Evolutionary conservation across 257 asterid species (phyloP), one percentile per base, ranked within the genome.

Genomic region (Solanum clarkiae): DNA sequence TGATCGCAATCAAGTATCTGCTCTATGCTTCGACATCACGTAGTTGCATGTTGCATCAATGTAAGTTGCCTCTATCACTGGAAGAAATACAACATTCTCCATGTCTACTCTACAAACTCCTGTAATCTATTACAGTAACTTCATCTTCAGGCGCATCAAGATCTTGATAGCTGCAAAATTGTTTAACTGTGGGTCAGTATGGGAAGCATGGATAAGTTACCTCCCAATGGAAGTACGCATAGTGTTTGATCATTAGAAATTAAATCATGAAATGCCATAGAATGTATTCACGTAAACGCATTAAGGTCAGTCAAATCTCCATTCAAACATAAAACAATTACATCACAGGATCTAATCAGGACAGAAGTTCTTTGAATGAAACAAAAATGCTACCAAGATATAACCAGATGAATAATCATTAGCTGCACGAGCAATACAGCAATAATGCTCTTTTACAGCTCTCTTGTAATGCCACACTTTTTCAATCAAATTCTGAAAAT

Each of bases 121-220:
- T 88, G 91, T 97, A 97, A 86, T 97, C 99, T 83, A 95, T 92
- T 49, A 97, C 99, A 2, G 99, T 95, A 69, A 97, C 98, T 91
- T 97, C 99, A 84, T 97, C 99, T 83, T 97, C 99, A 14, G 99
- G 99, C 57, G 98, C 99, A 92, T 97, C 99, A 88, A 97, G 94
- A 87, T 95, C 99, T 87, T 94, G 95, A 85, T 97, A 97, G 93
- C 99, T 97, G 98, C 91, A 84, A 75, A 56, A 72, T 85, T 60
- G 66, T 81, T 87, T 49, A 82, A 81, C 40, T 59, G 53, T 60
- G 74, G 42, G 88, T 87, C 42, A 86, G 85, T 63, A 53, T 26
- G 14, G 81, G 36, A 75, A 79, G 65, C 7, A 53, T 53, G 65
- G 17, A 77, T 24, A 49, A 6, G 15, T 47, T 13, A 20, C 17